Percentiles rank a stretch among this genome's conserved stretches.
phyloP scores from a whole-genome alignment of 805 yeast genomes.

The Teunomyces stri region DNA sequence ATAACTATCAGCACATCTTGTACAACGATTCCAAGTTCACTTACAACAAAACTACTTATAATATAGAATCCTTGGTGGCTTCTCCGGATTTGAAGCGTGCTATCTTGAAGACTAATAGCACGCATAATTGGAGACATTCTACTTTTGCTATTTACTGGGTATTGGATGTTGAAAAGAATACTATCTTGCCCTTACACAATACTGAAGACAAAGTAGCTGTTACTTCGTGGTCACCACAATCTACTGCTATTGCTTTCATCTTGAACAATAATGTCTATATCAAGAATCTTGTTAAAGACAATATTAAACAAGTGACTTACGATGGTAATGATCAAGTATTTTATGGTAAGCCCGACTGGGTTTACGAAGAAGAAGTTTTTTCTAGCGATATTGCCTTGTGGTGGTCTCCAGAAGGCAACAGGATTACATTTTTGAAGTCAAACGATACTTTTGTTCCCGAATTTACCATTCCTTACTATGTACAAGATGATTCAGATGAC shows the following conservation, averaged over 20 bases:
- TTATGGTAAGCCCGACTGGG: slow-evolving; percentile 81
- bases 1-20: slow-evolving; percentile 41
- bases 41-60: slow-evolving; percentile 37
- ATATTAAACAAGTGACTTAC: slow-evolving; percentile 35
- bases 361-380: slow-evolving; percentile 78
- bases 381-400: slow-evolving; percentile 58
- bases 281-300: slow-evolving; percentile 30
- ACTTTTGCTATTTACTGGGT: slow-evolving; percentile 44
- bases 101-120: slow-evolving; percentile 57
- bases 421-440: slow-evolving; percentile 51
- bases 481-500: slow-evolving; percentile 31
- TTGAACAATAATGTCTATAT: slow-evolving; percentile 54
- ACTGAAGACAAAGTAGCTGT: slow-evolving; percentile 38
- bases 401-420: slow-evolving; percentile 69
- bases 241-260: slow-evolving; percentile 55
- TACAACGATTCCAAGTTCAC: slow-evolving; percentile 49
- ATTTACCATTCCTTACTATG: slow-evolving; percentile 52
- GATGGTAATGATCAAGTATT: slow-evolving; percentile 54
- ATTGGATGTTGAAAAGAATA: slow-evolving; percentile 24
- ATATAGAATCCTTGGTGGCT: slow-evolving; percentile 55
- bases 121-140: slow-evolving; percentile 59
- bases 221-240: slow-evolving; percentile 61
- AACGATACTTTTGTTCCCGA: slow-evolving; percentile 60
- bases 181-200: slow-evolving; percentile 11
- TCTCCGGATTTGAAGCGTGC: slow-evolving; percentile 66